Conservation (phyloP, 352 stramenopile genomes). For the Globisporangium iwayamae region DNA sequence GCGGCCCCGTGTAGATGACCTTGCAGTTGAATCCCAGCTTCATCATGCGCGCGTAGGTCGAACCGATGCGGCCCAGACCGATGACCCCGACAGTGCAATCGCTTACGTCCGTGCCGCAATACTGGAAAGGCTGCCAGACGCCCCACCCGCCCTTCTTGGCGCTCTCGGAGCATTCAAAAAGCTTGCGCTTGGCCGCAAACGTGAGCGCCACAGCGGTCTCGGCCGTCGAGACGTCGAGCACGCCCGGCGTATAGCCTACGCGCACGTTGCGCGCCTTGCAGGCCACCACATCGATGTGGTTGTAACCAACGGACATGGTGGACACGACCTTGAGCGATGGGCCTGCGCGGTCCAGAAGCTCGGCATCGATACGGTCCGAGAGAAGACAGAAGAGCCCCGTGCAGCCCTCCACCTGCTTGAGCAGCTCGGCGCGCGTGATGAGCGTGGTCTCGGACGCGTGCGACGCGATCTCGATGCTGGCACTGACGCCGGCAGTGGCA, state of each 20-base stretch:
- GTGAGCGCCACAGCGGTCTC: slow-evolving; percentile 73
- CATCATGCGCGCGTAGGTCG: slow-evolving; percentile 79
- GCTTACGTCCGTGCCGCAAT: slow-evolving; percentile 73
- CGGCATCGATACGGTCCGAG: slow-evolving; percentile 67
- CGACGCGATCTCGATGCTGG: slow-evolving; percentile 20
- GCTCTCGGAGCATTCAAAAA: slow-evolving; percentile 70
- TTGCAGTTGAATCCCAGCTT: slow-evolving; percentile 79
- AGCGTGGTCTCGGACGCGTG: slow-evolving; percentile 28
- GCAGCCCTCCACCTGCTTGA: slow-evolving; percentile 42
- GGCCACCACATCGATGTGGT: slow-evolving; percentile 88
- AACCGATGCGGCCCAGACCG: slow-evolving; percentile 84
- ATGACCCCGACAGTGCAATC: slow-evolving; percentile 74
- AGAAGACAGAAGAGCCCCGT: slow-evolving; percentile 63
- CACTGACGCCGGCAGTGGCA: background rate
- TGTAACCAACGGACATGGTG: slow-evolving; percentile 89
- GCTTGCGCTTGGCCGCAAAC: slow-evolving; percentile 53
- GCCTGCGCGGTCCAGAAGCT: slow-evolving; percentile 54
- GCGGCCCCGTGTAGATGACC: slow-evolving; percentile 76
- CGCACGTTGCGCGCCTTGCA: slow-evolving; percentile 61
- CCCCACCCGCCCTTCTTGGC: slow-evolving; percentile 71
- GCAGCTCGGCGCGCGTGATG: slow-evolving; percentile 45
- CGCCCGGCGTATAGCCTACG: slow-evolving; percentile 82
- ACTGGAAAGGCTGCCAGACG: slow-evolving; percentile 78
- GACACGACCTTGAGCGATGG: slow-evolving; percentile 60
- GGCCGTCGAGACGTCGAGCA: slow-evolving; percentile 79